Percentiles rank a stretch among this genome's conserved stretches.
Conservation (phyloP, 202 grass and related monocot species). For the Hordeum pubiflorum region DNA sequence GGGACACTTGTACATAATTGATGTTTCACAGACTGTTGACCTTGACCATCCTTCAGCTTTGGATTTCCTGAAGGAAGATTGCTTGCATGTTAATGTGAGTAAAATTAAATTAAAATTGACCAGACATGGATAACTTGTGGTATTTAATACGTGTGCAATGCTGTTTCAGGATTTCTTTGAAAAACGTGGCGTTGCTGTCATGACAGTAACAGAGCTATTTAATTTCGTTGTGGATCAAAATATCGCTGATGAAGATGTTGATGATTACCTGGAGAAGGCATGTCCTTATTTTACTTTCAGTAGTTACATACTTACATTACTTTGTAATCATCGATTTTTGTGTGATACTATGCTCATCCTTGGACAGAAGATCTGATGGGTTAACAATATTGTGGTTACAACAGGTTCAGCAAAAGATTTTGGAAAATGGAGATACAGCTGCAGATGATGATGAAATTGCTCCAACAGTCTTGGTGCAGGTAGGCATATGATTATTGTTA, state of each 20-base stretch:
- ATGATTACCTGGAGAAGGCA: conserved; percentile 89
- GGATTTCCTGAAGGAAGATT: conserved; percentile 93
- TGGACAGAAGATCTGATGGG: background rate
- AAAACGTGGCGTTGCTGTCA: conserved; percentile 70
- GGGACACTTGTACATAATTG: conserved; percentile 94
- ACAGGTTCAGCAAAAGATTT: conserved; percentile 73
- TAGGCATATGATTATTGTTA: conserved; percentile 24
- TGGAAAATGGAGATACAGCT: conserved; percentile 50
- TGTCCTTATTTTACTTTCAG: conserved; percentile 9
- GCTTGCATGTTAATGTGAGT: conserved; percentile 87
- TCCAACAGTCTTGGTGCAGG: conserved; percentile 68
- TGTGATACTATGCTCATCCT: background rate
- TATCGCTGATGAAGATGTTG: conserved; percentile 74
- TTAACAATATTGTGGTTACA: conserved; percentile 25
- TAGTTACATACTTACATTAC: background rate
- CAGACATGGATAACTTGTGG: background rate
- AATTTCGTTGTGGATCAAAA: conserved; percentile 80
- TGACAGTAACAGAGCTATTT: conserved; percentile 72
- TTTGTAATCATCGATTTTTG: background rate
- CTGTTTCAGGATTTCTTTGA: conserved; percentile 73
- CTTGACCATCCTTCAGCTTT: conserved; percentile 81
- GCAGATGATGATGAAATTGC: conserved; percentile 49
- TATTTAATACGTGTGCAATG: conserved; percentile 11
- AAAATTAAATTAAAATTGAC: conserved; percentile 6
- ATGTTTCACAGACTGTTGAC: conserved; percentile 95